Evolutionary conservation across 805 yeast species (phyloP), one percentile per base, ranked within the genome.

Genomic region (Tetrapisispora iriomotensis): DNA sequence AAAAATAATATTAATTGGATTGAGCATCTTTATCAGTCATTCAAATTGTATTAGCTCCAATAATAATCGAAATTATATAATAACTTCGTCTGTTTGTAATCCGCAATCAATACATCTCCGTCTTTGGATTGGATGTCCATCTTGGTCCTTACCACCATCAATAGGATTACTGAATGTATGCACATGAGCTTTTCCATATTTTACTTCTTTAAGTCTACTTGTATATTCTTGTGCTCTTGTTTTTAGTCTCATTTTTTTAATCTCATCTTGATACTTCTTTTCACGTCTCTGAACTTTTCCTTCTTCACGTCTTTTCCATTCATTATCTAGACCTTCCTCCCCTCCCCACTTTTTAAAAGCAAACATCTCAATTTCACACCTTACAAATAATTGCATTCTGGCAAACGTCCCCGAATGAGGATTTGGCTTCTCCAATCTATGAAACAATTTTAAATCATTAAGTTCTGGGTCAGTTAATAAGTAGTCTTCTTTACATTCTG

Each of bases 291-390:
- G 73, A 15, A 84, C 67, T 45, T 84, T 77, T 53, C 74, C 70
- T 36, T 71, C 75, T 58, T 85, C 95, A 24, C 98, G 65, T 37
- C 85, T 62, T 47, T 84, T 82, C 84, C 94, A 92, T 58, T 92
- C 99, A n/a, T 72, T 72, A 59, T 92, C 99, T 29, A 92, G 62
- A 0, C 82, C 86, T 40, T 86, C 95, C 8, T 79, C 72, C 1
- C 94, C 81, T 1, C 92, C 94, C 99, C 98, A 92, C 62, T 92
- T 90, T 54, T 82, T 80, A 65, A 79, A 84, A 0, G 97, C 94
- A 61, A 71, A 84, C 51, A 81, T 85, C 58, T 92, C 98, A n/a
- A 92, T 86, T 53, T 92, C 97, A 53, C 77, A 82, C 43, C 98
- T 66, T 33, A 92, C 62, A 63, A 79, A 92, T 40, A 92, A 67